Base-by-base conservation (phyloP, 2,329 filamentous ascomycete species). In the Monosporascus sp. region DNA sequence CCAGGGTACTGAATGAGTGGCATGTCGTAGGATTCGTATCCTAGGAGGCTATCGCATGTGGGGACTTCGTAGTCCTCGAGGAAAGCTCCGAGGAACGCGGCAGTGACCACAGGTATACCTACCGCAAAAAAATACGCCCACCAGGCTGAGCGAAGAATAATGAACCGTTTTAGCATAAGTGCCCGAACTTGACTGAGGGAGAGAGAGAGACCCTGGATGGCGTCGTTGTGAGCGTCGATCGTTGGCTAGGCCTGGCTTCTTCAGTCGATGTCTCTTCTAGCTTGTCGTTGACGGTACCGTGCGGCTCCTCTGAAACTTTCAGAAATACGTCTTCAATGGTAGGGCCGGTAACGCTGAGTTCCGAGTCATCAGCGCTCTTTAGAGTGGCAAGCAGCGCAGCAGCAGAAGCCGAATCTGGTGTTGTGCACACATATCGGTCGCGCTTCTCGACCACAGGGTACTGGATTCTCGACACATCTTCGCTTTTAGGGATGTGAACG, bases 251-350 rank as follows among this genome's bases (percentile, higher is more conserved):
- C 20, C 55, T 44, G 9, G 52, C 53, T 40, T 54, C 52, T 14
- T 46, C 41, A 5, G 52, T 20, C 5, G 52, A 57, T 7, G 54
- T 53, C 1, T 57, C 57, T 7, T 60, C 60, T 11, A 51, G 48
- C 9, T 52, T 50, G 45, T 63, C 59, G 14, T 56, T 56, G 11
- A 55, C 55, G 2, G 61, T 54, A 3, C 55, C 55, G 19, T 64
- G 60, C 2, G 61, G 73, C 62, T 86, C 82, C 58, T 82, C 79
- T 0, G 84, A 81, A 35, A 87, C 74, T 52, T 82, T 84, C 11
- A 88, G 70, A 66, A 88, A 87, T 0, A 87, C 84, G 55, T 87
- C 84, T 62, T 87, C 85, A 22, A 88, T 81, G 0, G 82, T 85
- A 3, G 85, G 84, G 1, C 83, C 84, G 52, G 79, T 80, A 56